phyloP scores from a whole-genome alignment of 768 basidiomycete species.

The Suillus weaverae region DNA sequence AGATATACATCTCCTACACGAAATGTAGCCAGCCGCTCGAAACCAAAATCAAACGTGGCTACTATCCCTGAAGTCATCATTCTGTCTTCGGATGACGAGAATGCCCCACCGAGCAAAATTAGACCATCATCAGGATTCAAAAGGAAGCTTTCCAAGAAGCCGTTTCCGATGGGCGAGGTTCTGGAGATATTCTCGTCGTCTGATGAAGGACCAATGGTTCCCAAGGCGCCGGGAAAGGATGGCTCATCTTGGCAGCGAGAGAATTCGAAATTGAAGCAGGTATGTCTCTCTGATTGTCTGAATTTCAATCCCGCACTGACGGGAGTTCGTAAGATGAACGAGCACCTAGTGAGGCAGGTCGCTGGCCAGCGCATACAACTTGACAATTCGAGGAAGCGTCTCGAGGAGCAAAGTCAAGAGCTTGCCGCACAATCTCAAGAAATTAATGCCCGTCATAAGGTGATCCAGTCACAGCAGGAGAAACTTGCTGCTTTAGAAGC shows the following conservation, averaged over 20 bases:
- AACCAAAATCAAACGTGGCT: slow-evolving; percentile 12
- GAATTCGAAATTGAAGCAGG: slow-evolving; percentile 45
- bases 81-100: slow-evolving; percentile 36
- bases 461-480: neutral
- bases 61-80: slow-evolving; percentile 29
- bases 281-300: slow-evolving; percentile 20
- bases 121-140: slow-evolving; percentile 15
- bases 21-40: slow-evolving; percentile 13
- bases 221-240: slow-evolving; percentile 15
- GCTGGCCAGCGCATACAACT: slow-evolving; percentile 22
- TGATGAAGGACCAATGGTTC: slow-evolving; percentile 37
- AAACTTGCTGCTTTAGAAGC: neutral
- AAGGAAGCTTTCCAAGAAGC: slow-evolving; percentile 12
- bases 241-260: slow-evolving; percentile 36
- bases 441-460: neutral
- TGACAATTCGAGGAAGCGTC: slow-evolving; percentile 12
- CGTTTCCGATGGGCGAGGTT: slow-evolving; percentile 35
- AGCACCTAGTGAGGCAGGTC: neutral
- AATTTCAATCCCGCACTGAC: neutral
- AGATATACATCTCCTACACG: slow-evolving; percentile 12
- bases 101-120: slow-evolving; percentile 21
- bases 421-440: slow-evolving; percentile 2
- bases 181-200: slow-evolving; percentile 65
- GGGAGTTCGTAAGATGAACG: neutral
- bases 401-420: slow-evolving; percentile 15